Evolutionary conservation across 768 basidiomycete species (phyloP).

Genomic region (Podaxis rugospora): DNA sequence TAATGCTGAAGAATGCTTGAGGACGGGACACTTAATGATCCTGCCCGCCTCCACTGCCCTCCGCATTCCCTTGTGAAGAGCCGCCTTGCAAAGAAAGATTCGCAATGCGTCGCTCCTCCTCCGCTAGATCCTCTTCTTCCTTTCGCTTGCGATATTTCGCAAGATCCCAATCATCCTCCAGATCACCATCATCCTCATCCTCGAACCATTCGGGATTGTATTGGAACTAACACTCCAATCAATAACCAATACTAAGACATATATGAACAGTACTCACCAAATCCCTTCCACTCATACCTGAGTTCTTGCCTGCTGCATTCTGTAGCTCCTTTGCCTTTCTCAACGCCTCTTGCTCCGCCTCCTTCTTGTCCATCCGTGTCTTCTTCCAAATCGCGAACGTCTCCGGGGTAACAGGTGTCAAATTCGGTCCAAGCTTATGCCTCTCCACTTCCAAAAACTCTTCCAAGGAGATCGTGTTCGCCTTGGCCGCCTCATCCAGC

Average conservation of each 20-base stretch:
- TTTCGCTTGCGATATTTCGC: conserved; percentile 56
- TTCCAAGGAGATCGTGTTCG: conserved; percentile 85
- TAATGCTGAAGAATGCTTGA: neutral
- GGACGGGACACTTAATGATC: neutral
- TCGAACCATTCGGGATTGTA: conserved; percentile 95
- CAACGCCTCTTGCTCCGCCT: conserved; percentile 78
- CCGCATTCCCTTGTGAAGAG: conserved; percentile 22
- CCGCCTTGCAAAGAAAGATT: conserved; percentile 34
- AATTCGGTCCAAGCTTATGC: conserved; percentile 85
- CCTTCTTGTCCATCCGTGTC: conserved; percentile 92
- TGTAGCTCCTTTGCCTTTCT: conserved; percentile 81
- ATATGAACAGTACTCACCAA: conserved; percentile 49
- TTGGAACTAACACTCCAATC: conserved; percentile 58
- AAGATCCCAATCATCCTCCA: conserved; percentile 55
- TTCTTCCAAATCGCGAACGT: conserved; percentile 93
- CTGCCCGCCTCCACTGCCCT: conserved; percentile 26
- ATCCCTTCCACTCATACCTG: conserved; percentile 94
- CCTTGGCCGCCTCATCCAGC: conserved; percentile 85
- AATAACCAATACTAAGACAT: neutral
- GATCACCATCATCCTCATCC: conserved; percentile 58
- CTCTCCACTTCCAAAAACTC: conserved; percentile 98
- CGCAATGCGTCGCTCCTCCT: conserved; percentile 50
- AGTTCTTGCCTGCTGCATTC: conserved; percentile 81
- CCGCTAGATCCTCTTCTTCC: conserved; percentile 54
- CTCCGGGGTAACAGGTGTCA: conserved; percentile 93